Evolutionary conservation across 106 monocot genomes (phyloP), one percentile per base, ranked within the genome.

Genomic region (Dactylorhiza incarnata): DNA sequence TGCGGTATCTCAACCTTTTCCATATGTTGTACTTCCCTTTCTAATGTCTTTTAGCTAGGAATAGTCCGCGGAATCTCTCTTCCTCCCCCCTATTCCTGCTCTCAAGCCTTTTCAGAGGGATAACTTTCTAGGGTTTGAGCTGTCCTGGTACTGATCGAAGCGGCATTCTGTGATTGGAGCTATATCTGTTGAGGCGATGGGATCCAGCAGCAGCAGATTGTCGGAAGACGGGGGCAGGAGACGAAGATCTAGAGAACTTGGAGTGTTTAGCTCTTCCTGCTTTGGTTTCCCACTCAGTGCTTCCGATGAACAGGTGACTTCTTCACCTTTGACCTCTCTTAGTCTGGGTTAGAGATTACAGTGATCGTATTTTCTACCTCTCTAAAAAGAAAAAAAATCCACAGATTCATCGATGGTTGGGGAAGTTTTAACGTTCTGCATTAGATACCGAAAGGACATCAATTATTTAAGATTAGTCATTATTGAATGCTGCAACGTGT

Each of bases 261-360:
- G 29, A 13, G 29, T 24, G 11, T 14, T 66, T 45, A 69, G 43
- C n/a, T 45, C 45, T 69, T 69, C 15, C 45, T 69, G 69, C 24
- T 69, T 69, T 69, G 69, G 15, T n/a, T 12, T 15, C 45, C n/a
- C 45, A 45, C 45, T 14, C 15, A 45, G 2, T 69, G 15, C 10
- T 69, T 45, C 45, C 1, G 69, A 69, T 69, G 69, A 69, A 17
- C 69, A 69, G 69, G 69, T 69, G 69, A 4, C 6, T 45, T 66
- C 16, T 9, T 11, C 8, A 1, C 51, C 10, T 55, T 55, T 55
- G 55, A 15, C 3, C 6, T 55, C 19, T 19, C 11, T 58, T 58
- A 22, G 20, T 58, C 58, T 19, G 58, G 5, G n/a, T 19, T 19
- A 15, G 22, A 66, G 26, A 9, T 37, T 66, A 26, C 23, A 23